A percentile compares a stretch with the other conserved stretches of the same genome.
These are phyloP conservation scores for Ricinus communis DNA, from an alignment of 345 rosid species.

Conservation along the genomic window DNA sequence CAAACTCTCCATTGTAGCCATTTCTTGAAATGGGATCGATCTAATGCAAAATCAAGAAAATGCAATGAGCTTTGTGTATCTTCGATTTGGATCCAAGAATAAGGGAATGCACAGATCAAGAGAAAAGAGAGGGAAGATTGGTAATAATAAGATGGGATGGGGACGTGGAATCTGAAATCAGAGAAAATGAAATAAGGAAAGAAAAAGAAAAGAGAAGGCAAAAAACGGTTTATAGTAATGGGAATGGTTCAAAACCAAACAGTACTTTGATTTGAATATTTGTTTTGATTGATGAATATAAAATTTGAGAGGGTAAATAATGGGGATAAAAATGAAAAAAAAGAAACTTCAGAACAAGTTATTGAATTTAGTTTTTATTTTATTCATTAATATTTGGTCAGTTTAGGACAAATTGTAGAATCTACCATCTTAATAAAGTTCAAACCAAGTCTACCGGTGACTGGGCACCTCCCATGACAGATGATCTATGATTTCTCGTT, in stretches of 20 bases:
- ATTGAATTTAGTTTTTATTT: neutral
- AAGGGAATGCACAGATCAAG: neutral
- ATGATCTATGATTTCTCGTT: too few species aligned
- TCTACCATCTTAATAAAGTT: too few species aligned
- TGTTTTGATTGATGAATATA: neutral
- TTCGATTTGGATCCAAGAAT: neutral
- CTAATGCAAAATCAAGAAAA: neutral
- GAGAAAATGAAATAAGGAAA: neutral
- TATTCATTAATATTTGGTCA: too few species aligned
- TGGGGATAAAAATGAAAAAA: neutral
- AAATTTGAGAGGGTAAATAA: neutral
- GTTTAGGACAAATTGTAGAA: conserved; percentile 13
- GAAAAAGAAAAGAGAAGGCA: neutral
- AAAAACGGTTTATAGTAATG: neutral
- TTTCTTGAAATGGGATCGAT: conserved; percentile 23
- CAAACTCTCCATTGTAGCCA: conserved; percentile 98
- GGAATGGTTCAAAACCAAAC: too few species aligned
- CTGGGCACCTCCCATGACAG: neutral
- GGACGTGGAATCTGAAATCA: conserved; percentile 14
- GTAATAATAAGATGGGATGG: too few species aligned
- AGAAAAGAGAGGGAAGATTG: neutral
- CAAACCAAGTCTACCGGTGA: too few species aligned
- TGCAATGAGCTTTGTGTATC: neutral
- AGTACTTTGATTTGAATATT: neutral
- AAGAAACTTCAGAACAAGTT: neutral